Percentiles rank a stretch among this genome's conserved stretches.
These are phyloP conservation scores for Thraustochytrium striatum DNA, from an alignment of 352 stramenopile genomes.

Conservation along the genomic window DNA sequence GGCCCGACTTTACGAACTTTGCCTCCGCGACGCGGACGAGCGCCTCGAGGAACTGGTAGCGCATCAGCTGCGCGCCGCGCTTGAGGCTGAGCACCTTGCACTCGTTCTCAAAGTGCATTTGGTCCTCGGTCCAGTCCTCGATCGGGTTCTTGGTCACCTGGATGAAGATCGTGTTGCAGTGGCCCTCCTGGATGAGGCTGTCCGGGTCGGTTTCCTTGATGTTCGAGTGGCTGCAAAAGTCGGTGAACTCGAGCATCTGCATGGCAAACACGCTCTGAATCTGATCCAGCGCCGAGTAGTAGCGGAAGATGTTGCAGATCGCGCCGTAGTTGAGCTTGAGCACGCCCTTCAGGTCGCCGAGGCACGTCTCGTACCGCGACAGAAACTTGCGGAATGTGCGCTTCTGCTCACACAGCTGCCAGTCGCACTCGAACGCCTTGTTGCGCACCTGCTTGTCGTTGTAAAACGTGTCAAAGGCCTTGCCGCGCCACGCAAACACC, in stretches of 20 bases:
- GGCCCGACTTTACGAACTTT: slow-evolving; percentile 31
- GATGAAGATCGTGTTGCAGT: slow-evolving; percentile 47
- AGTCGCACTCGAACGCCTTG: slow-evolving; percentile 12
- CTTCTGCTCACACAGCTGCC: slow-evolving; percentile 44
- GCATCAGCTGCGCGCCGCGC: slow-evolving; percentile 7
- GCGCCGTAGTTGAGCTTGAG: slow-evolving; percentile 2
- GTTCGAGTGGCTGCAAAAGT: slow-evolving; percentile 22
- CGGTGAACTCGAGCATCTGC: slow-evolving; percentile 44
- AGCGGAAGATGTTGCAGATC: slow-evolving; percentile 30
- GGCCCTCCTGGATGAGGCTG: slow-evolving; percentile 43
- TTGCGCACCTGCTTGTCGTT: slow-evolving; percentile 8
- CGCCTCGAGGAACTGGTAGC: slow-evolving; percentile 40
- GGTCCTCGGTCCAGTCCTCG: slow-evolving; percentile 17
- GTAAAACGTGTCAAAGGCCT: slow-evolving; percentile 11
- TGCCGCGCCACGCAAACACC: slow-evolving; percentile 13
- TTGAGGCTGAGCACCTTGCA: slow-evolving; percentile 39
- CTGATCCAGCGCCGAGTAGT: slow-evolving; percentile 20
- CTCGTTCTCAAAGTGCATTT: slow-evolving; percentile 13
- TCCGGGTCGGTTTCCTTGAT: slow-evolving; percentile 39
- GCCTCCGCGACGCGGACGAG: slow-evolving; percentile 32
- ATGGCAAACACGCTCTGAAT: slow-evolving; percentile 28
- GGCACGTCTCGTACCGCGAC: neutral
- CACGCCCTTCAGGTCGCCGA: slow-evolving; percentile 10
- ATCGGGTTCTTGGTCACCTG: slow-evolving; percentile 41
- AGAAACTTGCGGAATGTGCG: slow-evolving; percentile 38